These are phyloP conservation scores for Cenococcum geophilum DNA, from an alignment of 495 filamentous ascomycete species.

Conservation along the genomic window DNA sequence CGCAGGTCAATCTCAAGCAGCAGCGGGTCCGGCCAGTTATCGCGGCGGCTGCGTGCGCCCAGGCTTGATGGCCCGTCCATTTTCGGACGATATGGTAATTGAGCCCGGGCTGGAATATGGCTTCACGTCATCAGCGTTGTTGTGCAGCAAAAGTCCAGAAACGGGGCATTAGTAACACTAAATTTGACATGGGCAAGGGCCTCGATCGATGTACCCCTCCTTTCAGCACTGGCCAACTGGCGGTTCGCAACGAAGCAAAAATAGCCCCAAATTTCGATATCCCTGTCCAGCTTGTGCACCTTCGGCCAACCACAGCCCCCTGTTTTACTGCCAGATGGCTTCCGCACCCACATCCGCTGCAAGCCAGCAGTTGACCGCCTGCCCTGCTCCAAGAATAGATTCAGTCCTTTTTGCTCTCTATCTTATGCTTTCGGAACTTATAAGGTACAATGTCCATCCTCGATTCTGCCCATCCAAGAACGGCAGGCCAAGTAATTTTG, in stretches of 20 bases:
- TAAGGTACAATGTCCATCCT: constrained; percentile 36
- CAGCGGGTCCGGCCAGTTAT: constrained; percentile 33
- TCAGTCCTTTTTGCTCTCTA: constrained; percentile 31
- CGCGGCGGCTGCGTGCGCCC: constrained; percentile 28
- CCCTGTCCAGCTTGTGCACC: neutral
- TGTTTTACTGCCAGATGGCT: neutral
- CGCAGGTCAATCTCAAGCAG: constrained; percentile 20
- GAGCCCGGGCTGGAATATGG: constrained; percentile 13
- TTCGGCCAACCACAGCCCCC: constrained; percentile 20
- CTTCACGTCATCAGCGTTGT: neutral
- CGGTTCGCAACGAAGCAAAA: constrained; percentile 30
- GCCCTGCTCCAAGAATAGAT: constrained; percentile 37
- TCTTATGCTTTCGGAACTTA: constrained; percentile 34
- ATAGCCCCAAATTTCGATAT: constrained; percentile 18
- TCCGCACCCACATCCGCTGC: constrained; percentile 5
- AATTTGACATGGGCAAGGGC: neutral
- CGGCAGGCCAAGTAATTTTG: constrained; percentile 38
- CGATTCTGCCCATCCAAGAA: constrained; percentile 17
- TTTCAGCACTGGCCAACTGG: constrained; percentile 13
- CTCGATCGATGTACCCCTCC: constrained; percentile 6
- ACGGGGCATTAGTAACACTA: neutral
- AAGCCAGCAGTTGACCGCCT: constrained; percentile 11
- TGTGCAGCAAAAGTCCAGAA: neutral
- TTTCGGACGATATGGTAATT: constrained; percentile 15
- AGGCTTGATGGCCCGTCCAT: neutral